Evolutionary conservation across 176 grass and related monocot genomes (phyloP), one percentile per base, ranked within the genome.

Genomic region (Aechmea fasciata): DNA sequence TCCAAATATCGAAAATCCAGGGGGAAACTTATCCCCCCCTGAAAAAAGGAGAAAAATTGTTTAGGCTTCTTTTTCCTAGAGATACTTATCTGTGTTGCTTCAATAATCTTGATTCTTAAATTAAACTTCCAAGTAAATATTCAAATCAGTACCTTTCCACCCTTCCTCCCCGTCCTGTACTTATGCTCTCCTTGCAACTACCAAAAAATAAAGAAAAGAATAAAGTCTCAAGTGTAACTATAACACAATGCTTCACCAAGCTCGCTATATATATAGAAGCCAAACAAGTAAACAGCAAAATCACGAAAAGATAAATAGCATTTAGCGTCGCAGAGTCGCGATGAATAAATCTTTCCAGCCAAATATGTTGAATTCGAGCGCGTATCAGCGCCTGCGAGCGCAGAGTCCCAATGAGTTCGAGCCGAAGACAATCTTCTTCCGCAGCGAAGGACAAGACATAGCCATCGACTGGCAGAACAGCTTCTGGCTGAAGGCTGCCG

Each of bases 401-500:
- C 69, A 77, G 73, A 75, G 71, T 77, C 64, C 72, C 2, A 3
- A 24, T 1, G 77, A 87, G 77, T 80, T 83, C 41, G 50, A 23
- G 23, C 85, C 85, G 13, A 33, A 15, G 14, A 69, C 50, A 24
- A 15, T 83, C 49, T 76, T 83, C 55, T 77, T 87, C 64, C 29
- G 69, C 17, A n/a, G 20, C 69, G 80, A 64, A 14, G 0, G 0
- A 0, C 15, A 13, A 11, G 69, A 64, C 64, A 0, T 0, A 11
- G 65, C 68, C 69, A 47, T 52, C 24, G 28, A 87, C 73, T 73
- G 77, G n/a, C 54, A 24, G 25, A 76, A 73, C 50, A 80, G 85
- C 85, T 83, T 87, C 73, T 66, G 76, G 23, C 71, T 87, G 13
- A 87, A 83, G 51, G 80, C 85, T 0, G 73, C 72, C 12, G 64